Base-by-base conservation (phyloP, 768 basidiomycete genomes). In the Filobasidium wieringae region DNA sequence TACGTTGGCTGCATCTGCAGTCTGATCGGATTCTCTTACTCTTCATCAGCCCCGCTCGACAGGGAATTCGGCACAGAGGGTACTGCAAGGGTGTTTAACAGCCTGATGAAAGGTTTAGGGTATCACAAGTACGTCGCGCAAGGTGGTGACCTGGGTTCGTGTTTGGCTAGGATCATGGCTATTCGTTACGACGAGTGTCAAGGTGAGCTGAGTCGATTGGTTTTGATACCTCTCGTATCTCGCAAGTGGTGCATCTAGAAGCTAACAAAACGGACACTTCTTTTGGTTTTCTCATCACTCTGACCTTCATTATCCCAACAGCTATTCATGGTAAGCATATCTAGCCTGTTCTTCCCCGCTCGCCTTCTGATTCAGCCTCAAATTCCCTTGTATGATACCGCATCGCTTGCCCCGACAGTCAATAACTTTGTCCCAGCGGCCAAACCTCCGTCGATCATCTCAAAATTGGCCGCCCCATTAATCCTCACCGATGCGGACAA, bases 111-210 rank as follows among this genome's bases (percentile, higher is more conserved):
- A n/a, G 70, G 69, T 22, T 43, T 54, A 31, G 58, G 52, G 15
- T 55, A 49, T 19, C 53, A 43, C 11, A 45, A 51, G 40, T 75
- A 75, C 50, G 64, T 69, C 11, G 69, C 65, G 1, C 73, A 75
- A 55, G 72, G 74, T 15, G 69, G 72, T 0, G 74, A 75, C 67
- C 62, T 75, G 14, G 74, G 72, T 4, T 60, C 62, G 53, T 62
- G 33, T 22, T 55, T 73, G n/a, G 55, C 62, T 8, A 53, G 65
- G 29, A 47, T 65, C 22, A 34, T 73, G 22, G 69, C 59, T 29
- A 45, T 52, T 34, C 43, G 61, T 9, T 64, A 63, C 37, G 63
- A 65, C 5, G 61, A 53, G 22, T 74, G 72, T 53, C 67, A 66
- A 58, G 67, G 74, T 72, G 50, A 56, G 67, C 58, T 6, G n/a